Evolutionary conservation across 257 asterid species (phyloP).

Genomic region (Solanum phureja): DNA sequence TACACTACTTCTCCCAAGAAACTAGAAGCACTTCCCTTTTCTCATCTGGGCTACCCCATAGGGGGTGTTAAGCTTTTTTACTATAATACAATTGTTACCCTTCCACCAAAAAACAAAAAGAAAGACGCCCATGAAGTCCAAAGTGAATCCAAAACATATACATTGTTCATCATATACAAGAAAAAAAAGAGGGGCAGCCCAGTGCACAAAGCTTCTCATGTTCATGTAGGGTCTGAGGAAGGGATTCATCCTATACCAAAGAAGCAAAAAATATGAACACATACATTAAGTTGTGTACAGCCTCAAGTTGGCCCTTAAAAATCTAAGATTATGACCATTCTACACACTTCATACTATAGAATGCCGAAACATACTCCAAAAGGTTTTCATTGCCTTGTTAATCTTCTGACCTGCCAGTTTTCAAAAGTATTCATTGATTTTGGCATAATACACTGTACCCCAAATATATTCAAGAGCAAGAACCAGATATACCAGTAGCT

Average conservation of each 20-base stretch:
- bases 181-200: too few relatives aligned
- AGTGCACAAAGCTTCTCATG: neutral
- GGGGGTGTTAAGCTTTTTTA: neutral
- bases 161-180: too few relatives aligned
- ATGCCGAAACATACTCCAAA: neutral
- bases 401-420: neutral
- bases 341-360: neutral
- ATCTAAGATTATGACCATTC: neutral
- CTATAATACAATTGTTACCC: neutral
- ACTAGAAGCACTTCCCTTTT: neutral
- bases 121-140: too few relatives aligned
- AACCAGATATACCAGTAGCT: neutral
- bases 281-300: neutral
- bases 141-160: too few relatives aligned
- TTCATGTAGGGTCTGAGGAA: neutral
- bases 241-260: neutral
- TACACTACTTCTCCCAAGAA: neutral
- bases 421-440: neutral
- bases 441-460: neutral
- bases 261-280: neutral
- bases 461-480: neutral
- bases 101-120: neutral
- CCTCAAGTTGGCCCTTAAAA: neutral
- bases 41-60: neutral
- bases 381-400: neutral